Evolutionary conservation across 805 yeast species (phyloP), one percentile per base, ranked within the genome.

Genomic region (Henningerozyma blattae): DNA sequence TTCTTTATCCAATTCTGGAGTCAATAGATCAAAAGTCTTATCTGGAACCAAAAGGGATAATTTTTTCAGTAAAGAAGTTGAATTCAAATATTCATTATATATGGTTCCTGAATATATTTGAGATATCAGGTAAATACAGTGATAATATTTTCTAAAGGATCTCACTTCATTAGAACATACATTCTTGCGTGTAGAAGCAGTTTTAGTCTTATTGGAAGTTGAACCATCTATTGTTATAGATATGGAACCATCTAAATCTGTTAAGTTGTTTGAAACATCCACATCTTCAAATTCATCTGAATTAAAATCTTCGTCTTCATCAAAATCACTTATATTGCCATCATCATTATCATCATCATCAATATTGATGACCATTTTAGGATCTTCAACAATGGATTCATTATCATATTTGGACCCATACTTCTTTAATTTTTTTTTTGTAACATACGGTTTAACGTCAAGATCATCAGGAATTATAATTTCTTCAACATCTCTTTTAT

Each of bases 21-120:
- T 65, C 18, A 79, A 51, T 35, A 77, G 68, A 4, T 58, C 58
- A 24, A 62, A 55, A 0, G 72, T 54, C 4, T 58, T 54, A 0
- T 57, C 55, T 0, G 91, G 75, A 0, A 83, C 62, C 2, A 66
- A 44, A 13, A 56, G 56, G 17, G 63, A 52, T 12, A 85, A 54
- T 8, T 45, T 42, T 14, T 44, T 34, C 14, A 66, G 62, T 0
- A 82, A 47, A 3, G 42, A 39, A 1, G 50, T 46, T 40, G 73
- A 70, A 37, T 70, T 72, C 39, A 85, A 68, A 95, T 95, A 87
- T 5, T 58, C 43, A 50, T 87, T 89, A 18, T 94, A 65, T 3
- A 72, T 46, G 0, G 64, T 63, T 0, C 86, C 91, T 50, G 83
- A 93, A 2, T 68, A 50, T 34, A 81, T 54, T 72, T 84, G 70